phyloP scores from a whole-genome alignment of 2,329 filamentous ascomycete species.

The Coniochaeta sp. region DNA sequence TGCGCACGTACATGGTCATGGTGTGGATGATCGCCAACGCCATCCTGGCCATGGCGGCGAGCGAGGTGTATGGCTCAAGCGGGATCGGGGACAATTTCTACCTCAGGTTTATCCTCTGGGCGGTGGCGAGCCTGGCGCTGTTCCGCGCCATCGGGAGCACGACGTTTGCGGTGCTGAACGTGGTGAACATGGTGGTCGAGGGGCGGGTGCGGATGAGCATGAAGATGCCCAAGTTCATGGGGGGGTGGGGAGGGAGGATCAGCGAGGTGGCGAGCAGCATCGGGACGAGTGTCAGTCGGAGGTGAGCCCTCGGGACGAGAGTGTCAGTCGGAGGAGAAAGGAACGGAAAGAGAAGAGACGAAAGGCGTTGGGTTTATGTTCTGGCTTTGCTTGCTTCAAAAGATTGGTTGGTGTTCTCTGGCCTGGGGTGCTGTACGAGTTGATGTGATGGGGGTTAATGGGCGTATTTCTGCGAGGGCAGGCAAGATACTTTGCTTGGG shows the following conservation, averaged over 20 bases:
- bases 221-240: constrained; percentile 45
- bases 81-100: constrained; percentile 80
- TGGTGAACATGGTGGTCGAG: constrained; percentile 79
- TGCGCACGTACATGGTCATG: constrained; percentile 96
- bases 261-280: constrained; percentile 42
- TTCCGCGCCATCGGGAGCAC: constrained; percentile 81
- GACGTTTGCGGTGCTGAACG: constrained; percentile 76
- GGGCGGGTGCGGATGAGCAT: constrained; percentile 61
- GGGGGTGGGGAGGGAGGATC: constrained; percentile 33
- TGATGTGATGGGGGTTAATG: neutral
- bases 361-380: neutral
- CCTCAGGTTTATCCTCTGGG: constrained; percentile 88
- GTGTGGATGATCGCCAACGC: constrained; percentile 91
- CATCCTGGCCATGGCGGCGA: constrained; percentile 86
- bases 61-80: constrained; percentile 70
- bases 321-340: constrained; percentile 18
- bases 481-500: neutral
- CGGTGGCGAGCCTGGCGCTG: constrained; percentile 75
- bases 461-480: neutral
- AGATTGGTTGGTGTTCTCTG: neutral
- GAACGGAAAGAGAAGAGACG: too few relatives aligned
- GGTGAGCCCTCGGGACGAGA: constrained; percentile 34
- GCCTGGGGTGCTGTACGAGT: neutral
- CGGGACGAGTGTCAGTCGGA: constrained; percentile 30
- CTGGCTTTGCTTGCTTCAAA: neutral